phyloP scores from a whole-genome alignment of 2,329 filamentous ascomycete species.

The Penicillium aurantiogriseum region DNA sequence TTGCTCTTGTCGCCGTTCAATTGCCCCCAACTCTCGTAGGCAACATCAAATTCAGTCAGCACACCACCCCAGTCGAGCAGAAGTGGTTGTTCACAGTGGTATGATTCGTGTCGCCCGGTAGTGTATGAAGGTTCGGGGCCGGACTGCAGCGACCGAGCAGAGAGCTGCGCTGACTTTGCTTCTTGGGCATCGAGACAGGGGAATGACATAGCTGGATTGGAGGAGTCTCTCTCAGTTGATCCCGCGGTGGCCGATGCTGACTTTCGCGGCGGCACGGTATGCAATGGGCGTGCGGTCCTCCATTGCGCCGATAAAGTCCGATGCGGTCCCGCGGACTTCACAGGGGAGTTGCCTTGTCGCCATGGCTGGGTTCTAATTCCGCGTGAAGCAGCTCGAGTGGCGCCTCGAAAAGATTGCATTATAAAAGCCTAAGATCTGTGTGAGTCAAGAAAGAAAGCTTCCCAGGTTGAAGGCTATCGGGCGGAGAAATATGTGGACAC shows the following conservation, averaged over 20 bases:
- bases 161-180: constrained; percentile 70
- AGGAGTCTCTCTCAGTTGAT: constrained; percentile 42
- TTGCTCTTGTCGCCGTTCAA: constrained; percentile 81
- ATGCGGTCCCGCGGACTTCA: constrained; percentile 8
- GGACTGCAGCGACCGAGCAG: constrained; percentile 63
- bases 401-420: constrained; percentile 24
- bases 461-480: neutral
- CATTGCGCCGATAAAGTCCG: constrained; percentile 21
- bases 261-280: constrained; percentile 20
- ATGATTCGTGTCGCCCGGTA: constrained; percentile 76
- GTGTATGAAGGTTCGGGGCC: constrained; percentile 96
- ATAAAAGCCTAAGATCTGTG: neutral
- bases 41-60: constrained; percentile 80
- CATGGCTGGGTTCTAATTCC: constrained; percentile 15
- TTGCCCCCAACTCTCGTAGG: constrained; percentile 88
- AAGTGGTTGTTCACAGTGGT: constrained; percentile 70
- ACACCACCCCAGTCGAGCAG: constrained; percentile 93
- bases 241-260: constrained; percentile 16
- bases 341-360: constrained; percentile 10
- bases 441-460: neutral
- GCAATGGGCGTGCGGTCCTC: constrained; percentile 18
- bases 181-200: constrained; percentile 86
- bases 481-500: constrained; percentile 11
- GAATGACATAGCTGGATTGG: constrained; percentile 84
- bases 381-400: constrained; percentile 21